Evolutionary conservation across 2,329 filamentous ascomycete species (phyloP), one percentile per base, ranked within the genome.

Genomic region (Dactylellina haptotyla): DNA sequence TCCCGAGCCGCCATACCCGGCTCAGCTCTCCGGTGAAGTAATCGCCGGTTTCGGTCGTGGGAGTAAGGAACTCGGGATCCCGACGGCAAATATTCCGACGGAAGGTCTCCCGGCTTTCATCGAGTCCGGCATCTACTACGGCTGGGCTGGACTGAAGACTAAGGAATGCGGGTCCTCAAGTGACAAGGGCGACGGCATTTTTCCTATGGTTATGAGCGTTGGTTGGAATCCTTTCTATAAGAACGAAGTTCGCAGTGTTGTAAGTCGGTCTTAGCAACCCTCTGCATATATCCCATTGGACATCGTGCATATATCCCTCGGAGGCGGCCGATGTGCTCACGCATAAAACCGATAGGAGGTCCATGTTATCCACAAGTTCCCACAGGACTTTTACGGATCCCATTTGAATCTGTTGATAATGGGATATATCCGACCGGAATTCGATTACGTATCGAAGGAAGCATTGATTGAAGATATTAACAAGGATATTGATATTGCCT

Each of bases 191-290:
- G 48, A 61, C 53, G 41, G 39, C 12, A 84, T 95, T 65, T 92
- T 89, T 81, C 92, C 92, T 0, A 95, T 96, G 86, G 93, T 96
- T 76, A 91, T 97, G 89, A 92, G 88, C 74, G 94, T 97, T 76
- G 95, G 95, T 46, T 98, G 93, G 86, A 99, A 98, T 82, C 95
- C 95, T 0, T 98, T 93, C 83, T 99, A 97, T 86, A 93, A 93
- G 80, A 98, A 99, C 84, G 89, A 86, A 3, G 88, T 91, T 50
- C 89, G 92, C 75, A 92, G 87, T 75, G 93, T 95, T 79, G 85
- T 84, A 81, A 43, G 82, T 83, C 10, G 14, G 4, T 5, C 3
- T 46, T 23, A 20, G 10, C n/a, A 10, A 20, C 12, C 41, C 18
- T n/a, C n/a, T n/a, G 5, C 28, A n/a, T 45, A 46, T 54, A 18